Percentiles rank a stretch among this genome's conserved stretches.
phyloP scores from a whole-genome alignment of 2,329 filamentous ascomycete genomes.

The Arthrocladium fulminans region DNA sequence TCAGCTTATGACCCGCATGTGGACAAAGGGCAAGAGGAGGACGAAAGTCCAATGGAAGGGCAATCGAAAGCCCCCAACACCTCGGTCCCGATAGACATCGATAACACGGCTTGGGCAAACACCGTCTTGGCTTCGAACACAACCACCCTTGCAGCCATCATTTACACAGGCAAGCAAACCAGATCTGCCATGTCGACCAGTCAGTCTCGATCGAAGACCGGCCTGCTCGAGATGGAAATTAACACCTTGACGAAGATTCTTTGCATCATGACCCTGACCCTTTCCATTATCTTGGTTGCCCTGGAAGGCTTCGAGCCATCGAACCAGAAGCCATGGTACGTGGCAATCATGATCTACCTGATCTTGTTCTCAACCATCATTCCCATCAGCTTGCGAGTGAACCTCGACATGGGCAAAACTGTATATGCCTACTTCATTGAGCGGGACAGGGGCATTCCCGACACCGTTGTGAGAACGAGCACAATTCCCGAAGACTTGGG shows the following conservation, averaged over 20 bases:
- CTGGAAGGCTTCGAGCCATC: slow-evolving; percentile 64
- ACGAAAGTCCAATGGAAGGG: slow-evolving; percentile 11
- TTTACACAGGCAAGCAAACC: slow-evolving; percentile 93
- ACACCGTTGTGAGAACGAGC: slow-evolving; percentile 87
- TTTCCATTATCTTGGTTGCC: slow-evolving; percentile 82
- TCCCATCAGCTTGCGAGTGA: slow-evolving; percentile 90
- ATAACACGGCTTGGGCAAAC: slow-evolving; percentile 98
- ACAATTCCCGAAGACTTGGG: slow-evolving; percentile 96
- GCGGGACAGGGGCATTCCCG: slow-evolving; percentile 77
- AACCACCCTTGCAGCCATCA: slow-evolving; percentile 74
- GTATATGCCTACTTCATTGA: slow-evolving; percentile 96
- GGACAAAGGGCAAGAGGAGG: slow-evolving; percentile 24
- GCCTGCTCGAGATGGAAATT: slow-evolving; percentile 89
- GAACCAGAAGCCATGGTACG: slow-evolving; percentile 63
- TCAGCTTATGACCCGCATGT: slow-evolving; percentile 38
- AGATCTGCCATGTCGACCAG: slow-evolving; percentile 89
- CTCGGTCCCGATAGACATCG: slow-evolving; percentile 73
- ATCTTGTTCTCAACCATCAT: slow-evolving; percentile 99
- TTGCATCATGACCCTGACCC: slow-evolving; percentile 73
- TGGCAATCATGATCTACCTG: slow-evolving; percentile 95
- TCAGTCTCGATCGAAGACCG: slow-evolving; percentile 84
- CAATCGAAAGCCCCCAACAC: slow-evolving; percentile 18
- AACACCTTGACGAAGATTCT: slow-evolving; percentile 95
- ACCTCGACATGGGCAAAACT: slow-evolving; percentile 93
- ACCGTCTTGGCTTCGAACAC: slow-evolving; percentile 92